Conservation (phyloP, 306 rosid species). For the Herpetospermum pedunculosum region DNA sequence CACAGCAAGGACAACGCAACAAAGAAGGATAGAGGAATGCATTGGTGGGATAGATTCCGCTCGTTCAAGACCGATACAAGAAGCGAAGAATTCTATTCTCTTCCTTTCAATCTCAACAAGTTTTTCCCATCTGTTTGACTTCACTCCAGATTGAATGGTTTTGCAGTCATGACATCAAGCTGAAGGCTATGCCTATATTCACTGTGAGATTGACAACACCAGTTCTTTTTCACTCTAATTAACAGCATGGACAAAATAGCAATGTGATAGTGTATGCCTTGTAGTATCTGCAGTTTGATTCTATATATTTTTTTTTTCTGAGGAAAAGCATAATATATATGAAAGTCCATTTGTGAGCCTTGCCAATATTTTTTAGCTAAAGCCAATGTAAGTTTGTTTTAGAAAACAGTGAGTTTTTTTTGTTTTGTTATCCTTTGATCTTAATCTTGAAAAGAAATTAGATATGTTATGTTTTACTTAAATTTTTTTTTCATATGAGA, state of each 20-base stretch:
- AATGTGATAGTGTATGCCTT: not conserved
- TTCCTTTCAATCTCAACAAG: slow-evolving; percentile 90
- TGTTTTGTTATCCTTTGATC: not conserved
- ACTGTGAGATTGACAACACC: not conserved
- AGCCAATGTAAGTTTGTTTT: not conserved
- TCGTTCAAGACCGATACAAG: slow-evolving; percentile 69
- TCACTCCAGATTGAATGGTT: not conserved
- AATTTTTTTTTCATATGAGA: not conserved
- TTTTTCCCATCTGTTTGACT: slow-evolving; percentile 78
- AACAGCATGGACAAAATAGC: not conserved
- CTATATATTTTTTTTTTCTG: not conserved
- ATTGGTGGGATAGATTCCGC: slow-evolving; percentile 75
- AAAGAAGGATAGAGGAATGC: slow-evolving; percentile 75
- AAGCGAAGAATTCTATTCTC: slow-evolving; percentile 79
- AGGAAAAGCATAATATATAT: not conserved
- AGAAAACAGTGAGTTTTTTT: not conserved
- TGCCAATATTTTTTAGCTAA: not conserved
- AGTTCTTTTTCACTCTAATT: not conserved
- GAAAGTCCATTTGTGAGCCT: not conserved
- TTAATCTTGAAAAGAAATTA: not conserved
- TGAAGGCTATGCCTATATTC: not conserved
- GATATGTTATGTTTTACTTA: no score
- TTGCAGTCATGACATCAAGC: not conserved
- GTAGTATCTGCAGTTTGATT: not conserved
- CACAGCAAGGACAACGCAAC: slow-evolving; percentile 51